Evolutionary conservation across 2,329 filamentous ascomycete genomes (phyloP), one percentile per base, ranked within the genome.

Genomic region (Verticillium tricorpus): DNA sequence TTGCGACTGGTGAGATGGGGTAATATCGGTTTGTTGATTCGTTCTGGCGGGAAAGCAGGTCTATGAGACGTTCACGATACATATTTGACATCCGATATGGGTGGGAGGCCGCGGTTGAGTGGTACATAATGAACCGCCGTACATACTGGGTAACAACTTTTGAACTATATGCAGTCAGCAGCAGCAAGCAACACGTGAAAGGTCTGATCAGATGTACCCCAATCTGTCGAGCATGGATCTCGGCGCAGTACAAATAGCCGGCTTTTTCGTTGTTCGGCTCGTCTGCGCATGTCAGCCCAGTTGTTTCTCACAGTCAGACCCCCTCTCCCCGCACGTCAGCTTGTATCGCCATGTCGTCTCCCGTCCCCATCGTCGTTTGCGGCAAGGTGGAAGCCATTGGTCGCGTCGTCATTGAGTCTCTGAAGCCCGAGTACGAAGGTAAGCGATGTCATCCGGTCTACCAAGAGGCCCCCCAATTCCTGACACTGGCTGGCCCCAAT

Each of bases 381-480:
- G 69, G 69, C 11, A 65, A 68, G 58, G 64, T 62, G 2, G 69
- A 71, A 56, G 34, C 58, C 9, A 65, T 71, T 28, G 69, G 69
- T 14, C 45, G 55, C 12, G 58, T 61, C 19, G 67, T 71, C 39
- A 68, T 71, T 31, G 62, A 62, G 25, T 66, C 65, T 22, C 59
- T 71, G 31, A 69, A 66, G 58, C 69, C 69, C 3, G 68, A 71
- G 31, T 69, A 67, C 28, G 68, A 71, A 37, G 69, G 69, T 69
- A 12, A 25, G 68, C 54, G 8, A 17, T 15, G 17, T 14, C 31
- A 15, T 17, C 3, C 32, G 52, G 15, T 54, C 37, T 5, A 7
- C 5, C 14, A 22, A 14, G 7, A 6, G 28, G 3, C 28, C 19
- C 14, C 11, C 15, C 52, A 3, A n/a, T 31, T 22, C 25, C 35